phyloP scores from a whole-genome alignment of 2,329 filamentous ascomycete genomes.

The Tolypocladium capitatum region DNA sequence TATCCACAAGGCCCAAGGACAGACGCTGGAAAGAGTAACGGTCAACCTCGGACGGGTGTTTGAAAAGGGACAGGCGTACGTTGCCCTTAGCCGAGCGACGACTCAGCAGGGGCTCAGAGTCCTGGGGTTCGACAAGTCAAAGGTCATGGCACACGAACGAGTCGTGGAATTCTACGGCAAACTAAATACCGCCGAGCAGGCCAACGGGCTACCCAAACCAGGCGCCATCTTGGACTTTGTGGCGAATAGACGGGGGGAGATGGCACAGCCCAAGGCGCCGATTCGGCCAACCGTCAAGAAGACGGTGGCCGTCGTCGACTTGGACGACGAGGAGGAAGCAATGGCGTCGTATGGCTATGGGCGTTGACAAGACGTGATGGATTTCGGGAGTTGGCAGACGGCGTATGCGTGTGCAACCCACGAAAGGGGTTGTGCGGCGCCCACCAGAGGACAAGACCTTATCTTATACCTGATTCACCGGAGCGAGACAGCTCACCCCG shows the following conservation, averaged over 20 bases:
- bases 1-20: conserved; percentile 95
- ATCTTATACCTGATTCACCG: not conserved
- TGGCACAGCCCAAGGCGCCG: not conserved
- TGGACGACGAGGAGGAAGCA: conserved; percentile 38
- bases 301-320: conserved; percentile 11
- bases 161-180: conserved; percentile 79
- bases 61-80: conserved; percentile 95
- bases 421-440: not conserved
- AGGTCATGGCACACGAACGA: conserved; percentile 86
- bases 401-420: not conserved
- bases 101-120: conserved; percentile 80
- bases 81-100: conserved; percentile 86
- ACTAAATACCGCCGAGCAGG: conserved; percentile 58
- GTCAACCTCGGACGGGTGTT: conserved; percentile 88
- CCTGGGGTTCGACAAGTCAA: conserved; percentile 71
- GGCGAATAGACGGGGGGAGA: conserved; percentile 17
- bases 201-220: conserved; percentile 16
- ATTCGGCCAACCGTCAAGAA: conserved; percentile 6
- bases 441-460: not conserved
- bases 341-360: conserved; percentile 21
- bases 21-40: conserved; percentile 86
- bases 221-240: conserved; percentile 27
- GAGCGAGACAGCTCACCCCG: not conserved
- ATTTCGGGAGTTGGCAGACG: not conserved
- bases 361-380: not conserved